These are phyloP conservation scores for Suillus discolor DNA, from an alignment of 768 basidiomycete genomes.

Conservation along the genomic window DNA sequence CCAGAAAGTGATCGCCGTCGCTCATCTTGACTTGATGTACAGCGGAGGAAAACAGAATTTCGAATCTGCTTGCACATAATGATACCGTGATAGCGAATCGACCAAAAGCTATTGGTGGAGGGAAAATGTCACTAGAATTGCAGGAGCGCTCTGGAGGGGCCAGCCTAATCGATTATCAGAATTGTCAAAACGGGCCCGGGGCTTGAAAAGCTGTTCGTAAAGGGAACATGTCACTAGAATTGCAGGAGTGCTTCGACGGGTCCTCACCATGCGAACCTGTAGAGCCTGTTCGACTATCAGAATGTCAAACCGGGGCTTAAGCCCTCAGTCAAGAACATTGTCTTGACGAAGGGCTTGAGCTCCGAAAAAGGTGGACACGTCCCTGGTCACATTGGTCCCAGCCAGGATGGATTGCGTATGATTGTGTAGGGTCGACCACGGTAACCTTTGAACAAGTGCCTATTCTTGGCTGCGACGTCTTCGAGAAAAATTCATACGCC, in stretches of 20 bases:
- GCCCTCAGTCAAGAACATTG: constrained; percentile 44
- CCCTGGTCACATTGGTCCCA: constrained; percentile 87
- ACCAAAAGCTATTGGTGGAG: neutral
- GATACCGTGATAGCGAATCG: neutral
- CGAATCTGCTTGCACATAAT: neutral
- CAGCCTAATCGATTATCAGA: neutral
- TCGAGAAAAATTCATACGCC: neutral
- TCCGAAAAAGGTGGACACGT: constrained; percentile 56
- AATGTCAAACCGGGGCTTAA: neutral
- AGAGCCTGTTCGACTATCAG: neutral
- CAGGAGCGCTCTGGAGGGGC: neutral
- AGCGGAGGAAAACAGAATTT: neutral
- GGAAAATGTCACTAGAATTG: neutral
- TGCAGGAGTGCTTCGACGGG: too few species aligned
- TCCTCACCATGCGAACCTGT: too few species aligned
- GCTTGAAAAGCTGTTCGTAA: too few species aligned
- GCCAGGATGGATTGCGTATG: constrained; percentile 92
- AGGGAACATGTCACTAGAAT: too few species aligned
- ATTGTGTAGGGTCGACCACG: neutral
- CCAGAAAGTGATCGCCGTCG: neutral
- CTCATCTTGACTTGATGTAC: neutral
- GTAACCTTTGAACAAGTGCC: neutral
- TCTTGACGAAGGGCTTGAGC: neutral
- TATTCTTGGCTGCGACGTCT: neutral
- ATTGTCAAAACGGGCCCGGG: neutral